Base-by-base conservation (phyloP, 2,329 filamentous ascomycete genomes). In the Sclerotinia glacialis region DNA sequence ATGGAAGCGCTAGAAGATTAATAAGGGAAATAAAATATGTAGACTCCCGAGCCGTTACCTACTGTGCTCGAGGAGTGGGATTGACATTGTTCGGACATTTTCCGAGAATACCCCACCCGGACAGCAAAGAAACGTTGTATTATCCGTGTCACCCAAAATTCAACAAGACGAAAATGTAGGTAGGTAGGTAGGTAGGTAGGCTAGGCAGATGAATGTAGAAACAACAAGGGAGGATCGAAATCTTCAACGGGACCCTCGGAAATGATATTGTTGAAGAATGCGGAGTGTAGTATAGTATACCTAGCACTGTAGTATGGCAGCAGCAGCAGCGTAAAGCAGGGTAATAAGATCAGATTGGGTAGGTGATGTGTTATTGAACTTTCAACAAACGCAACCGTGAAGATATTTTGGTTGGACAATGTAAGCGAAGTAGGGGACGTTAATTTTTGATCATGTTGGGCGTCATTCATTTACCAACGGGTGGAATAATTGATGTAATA, bases 1-100 rank as follows among this genome's bases (percentile, higher is more conserved):
- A 58, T 65, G 42, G 63, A 65, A 65, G 53, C 63, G 63, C 63
- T 65, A 65, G 63, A 49, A 65, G 63, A 59, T 49, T 58, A 65
- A 31, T 49, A 37, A 59, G 61, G 52, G 61, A 55, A 64, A 31
- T 23, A 44, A 64, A 50, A 42, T 31, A 49, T 42, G 28, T 47
- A 16, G 9, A n/a, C 63, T 65, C 53, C 53, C 58, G 58, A 11
- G 16, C 44, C 44, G 44, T 60, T 60, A 40, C 42, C 49, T 60
- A 40, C 42, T 50, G 28, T 59, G 21, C 53, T 28, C 58, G 42
- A 47, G 44, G 44, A 62, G 40, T 46, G 50, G 49, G 23, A 42
- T 56, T 40, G 53, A 49, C 31, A 58, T 26, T 60, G 40, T 26
- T 60, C n/a, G 58, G 58, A 11, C 28, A 18, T 60, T 49, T 44